phyloP scores from a whole-genome alignment of 495 filamentous ascomycete genomes.

The Penicillium roqueforti region DNA sequence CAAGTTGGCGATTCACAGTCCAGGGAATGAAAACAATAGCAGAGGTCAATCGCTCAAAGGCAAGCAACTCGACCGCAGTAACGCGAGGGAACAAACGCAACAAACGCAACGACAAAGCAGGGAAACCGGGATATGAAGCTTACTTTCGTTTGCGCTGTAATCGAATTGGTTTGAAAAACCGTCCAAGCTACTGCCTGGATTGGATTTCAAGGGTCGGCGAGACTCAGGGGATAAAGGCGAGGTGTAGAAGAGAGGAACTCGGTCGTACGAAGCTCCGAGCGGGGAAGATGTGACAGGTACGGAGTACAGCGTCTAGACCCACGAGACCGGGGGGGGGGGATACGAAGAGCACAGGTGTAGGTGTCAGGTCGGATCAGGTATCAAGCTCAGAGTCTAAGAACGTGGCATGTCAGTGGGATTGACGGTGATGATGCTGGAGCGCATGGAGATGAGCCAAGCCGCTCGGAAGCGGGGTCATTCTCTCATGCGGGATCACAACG shows the following conservation, averaged over 20 bases:
- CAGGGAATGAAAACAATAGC: neutral
- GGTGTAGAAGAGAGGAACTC: neutral
- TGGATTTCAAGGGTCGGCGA: neutral
- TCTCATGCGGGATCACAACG: conserved; percentile 8
- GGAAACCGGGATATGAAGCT: conserved; percentile 9
- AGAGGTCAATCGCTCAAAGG: neutral
- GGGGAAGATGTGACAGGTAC: conserved; percentile 1
- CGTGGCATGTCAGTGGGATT: conserved; percentile 8
- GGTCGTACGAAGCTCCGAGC: neutral
- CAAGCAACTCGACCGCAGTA: conserved; percentile 4
- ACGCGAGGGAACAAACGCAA: conserved; percentile 2
- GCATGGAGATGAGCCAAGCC: conserved; percentile 5
- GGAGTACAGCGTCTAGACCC: conserved; percentile 3
- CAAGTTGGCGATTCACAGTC: neutral
- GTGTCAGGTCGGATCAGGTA: neutral
- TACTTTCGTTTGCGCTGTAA: conserved; percentile 20
- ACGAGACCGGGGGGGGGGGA: neutral
- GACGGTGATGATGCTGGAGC: neutral
- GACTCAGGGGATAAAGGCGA: neutral
- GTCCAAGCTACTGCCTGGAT: neutral
- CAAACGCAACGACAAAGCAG: conserved; percentile 3
- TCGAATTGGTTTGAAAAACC: neutral
- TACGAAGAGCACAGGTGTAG: neutral
- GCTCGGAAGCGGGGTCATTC: conserved; percentile 8
- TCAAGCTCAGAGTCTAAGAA: conserved; percentile 2